A percentile compares a stretch with the other conserved stretches of the same genome.
These are phyloP conservation scores for Penicillium bialowiezense DNA, from an alignment of 495 filamentous ascomycete genomes.

Conservation along the genomic window DNA sequence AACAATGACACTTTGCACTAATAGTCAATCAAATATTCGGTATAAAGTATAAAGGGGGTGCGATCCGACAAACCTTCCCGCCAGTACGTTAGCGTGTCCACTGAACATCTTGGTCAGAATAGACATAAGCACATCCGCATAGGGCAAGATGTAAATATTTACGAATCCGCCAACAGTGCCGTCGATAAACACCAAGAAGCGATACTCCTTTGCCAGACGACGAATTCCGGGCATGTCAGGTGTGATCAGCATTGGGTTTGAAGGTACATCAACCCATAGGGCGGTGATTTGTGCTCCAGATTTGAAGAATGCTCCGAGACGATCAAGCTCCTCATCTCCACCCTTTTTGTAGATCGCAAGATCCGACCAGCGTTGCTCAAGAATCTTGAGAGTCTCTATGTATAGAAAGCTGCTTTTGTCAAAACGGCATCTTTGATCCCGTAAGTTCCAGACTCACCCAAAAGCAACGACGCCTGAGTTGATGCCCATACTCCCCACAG, in stretches of 20 bases:
- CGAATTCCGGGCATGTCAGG: conserved; percentile 40
- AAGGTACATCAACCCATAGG: conserved; percentile 44
- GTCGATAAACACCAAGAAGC: conserved; percentile 43
- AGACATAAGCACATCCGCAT: not conserved
- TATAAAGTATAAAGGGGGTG: too few relatives aligned
- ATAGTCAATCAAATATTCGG: too few relatives aligned
- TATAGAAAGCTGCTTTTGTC: conserved; percentile 2
- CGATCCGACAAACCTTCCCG: not conserved
- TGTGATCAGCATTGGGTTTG: conserved; percentile 40
- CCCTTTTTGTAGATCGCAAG: conserved; percentile 28
- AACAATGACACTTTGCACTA: not conserved
- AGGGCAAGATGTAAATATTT: conserved; percentile 38
- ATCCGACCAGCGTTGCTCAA: conserved; percentile 29
- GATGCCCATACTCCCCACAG: conserved; percentile 23
- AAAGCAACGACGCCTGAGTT: not conserved
- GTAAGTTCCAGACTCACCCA: not conserved
- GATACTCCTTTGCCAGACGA: conserved; percentile 33
- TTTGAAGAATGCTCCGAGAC: conserved; percentile 24
- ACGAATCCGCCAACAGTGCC: conserved; percentile 46
- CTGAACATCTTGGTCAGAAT: not conserved
- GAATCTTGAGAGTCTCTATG: conserved; percentile 23
- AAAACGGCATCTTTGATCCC: too few relatives aligned
- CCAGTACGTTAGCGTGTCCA: not conserved
- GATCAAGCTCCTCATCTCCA: conserved; percentile 26
- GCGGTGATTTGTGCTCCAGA: conserved; percentile 22